Base-by-base conservation (phyloP, 371 early-diverging fungal genomes). In the Batrachochytrium dendrobatidis region DNA sequence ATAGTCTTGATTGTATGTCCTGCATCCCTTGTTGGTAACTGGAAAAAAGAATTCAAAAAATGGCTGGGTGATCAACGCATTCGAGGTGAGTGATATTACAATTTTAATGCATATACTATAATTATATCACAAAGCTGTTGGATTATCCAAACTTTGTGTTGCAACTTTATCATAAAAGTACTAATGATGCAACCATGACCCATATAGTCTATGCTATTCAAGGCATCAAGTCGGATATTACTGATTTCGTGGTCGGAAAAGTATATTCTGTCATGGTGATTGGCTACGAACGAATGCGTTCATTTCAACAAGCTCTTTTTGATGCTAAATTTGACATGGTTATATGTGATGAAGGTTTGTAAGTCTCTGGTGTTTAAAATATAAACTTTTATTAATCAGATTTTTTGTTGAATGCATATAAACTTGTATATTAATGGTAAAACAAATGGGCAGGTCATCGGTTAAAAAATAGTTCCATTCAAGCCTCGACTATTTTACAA, bases 31-130 rank as follows among this genome's bases (percentile, higher is more conserved):
- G 71, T 83, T 3, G 56, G 25, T 55, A 82, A 83, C 53, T 85
- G 86, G 86, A 63, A 79, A 60, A 68, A 67, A 30, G 86, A 85
- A 59, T 81, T 85, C 67, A 73, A 73, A 28, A 84, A 83, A 51
- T 85, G 86, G 86, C 74, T 85, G 1, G 83, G 83, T 0, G 75
- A 74, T 22, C 73, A 76, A 59, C 53, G 70, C 22, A 66, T 68
- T 15, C 63, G 53, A 34, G 55, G 59, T 66, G 53, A 29, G n/a
- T 33, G 7, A 10, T 12, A 31, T 61, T 17, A 43, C 56, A 39
- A 24, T 4, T 24, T 20, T 20, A n/a, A n/a, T n/a, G n/a, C n/a
- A n/a, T n/a, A n/a, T n/a, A n/a, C n/a, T n/a, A n/a, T n/a, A n/a
- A n/a, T n/a, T n/a, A n/a, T n/a, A n/a, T n/a, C n/a, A n/a, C n/a